Base-by-base conservation (phyloP, 1,139 yeast genomes). In the Taphrina populina region DNA sequence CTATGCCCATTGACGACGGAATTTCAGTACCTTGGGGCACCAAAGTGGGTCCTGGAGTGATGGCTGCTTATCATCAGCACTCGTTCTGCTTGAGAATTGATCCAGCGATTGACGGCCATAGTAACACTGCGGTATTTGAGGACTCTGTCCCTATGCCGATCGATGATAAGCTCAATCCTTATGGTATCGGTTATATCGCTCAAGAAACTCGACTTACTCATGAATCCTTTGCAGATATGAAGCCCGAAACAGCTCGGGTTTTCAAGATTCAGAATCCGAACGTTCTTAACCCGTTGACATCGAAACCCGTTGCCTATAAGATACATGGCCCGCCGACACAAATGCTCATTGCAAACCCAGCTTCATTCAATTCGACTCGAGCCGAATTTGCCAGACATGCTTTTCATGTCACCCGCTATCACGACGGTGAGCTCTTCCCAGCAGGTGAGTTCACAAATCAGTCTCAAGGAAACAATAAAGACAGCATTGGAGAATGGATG, bases 31-130 rank as follows among this genome's bases (percentile, higher is more conserved):
- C 84, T 64, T 84, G 85, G 83, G 94, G 92, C 59, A 83, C 92
- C 39, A 75, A 76, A 62, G 92, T 84, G 49, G 84, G 83, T 70
- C 94, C 94, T 58, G 79, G 81, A 62, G 88, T 82, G 53, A 83
- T 83, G 67, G 94, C 94, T 44, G 90, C 84, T 72, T 83, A 84
- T 70, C 94, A 84, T 71, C 94, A 84, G 74, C 94, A 84, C 71
- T 73, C 84, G 72, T 84, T 84, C 71, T 79, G 87, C 11, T 75
- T 84, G 63, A 78, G 94, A 73, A 68, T 84, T 63, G 86, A 84
- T 67, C 90, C 94, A 63, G 79, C 88, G 74, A 74, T 84, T 61
- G 92, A 84, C 64, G 92, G 92, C 65, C 86, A 82, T 60, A 78
- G 77, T 63, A 84, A 84, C 73, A 81, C 90, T 41, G 84, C 83